These are phyloP conservation scores for Margaritispora aquatica DNA, from an alignment of 495 filamentous ascomycete genomes.

Conservation along the genomic window DNA sequence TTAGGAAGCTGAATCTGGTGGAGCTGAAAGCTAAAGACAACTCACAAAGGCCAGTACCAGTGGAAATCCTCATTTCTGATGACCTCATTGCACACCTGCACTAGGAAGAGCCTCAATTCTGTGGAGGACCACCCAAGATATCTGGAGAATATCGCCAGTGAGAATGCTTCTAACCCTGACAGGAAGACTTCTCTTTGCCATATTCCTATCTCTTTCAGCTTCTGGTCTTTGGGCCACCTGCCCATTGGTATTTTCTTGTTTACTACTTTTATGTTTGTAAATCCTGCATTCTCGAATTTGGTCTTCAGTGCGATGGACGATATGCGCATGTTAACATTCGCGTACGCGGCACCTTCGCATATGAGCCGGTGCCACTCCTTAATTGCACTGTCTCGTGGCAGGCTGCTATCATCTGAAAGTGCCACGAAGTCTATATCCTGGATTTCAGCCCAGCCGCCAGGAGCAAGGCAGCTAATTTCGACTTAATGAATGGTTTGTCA, in stretches of 20 bases:
- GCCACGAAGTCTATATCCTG: background rate
- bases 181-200: slow-evolving; percentile 9
- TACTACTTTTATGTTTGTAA: slow-evolving; percentile 23
- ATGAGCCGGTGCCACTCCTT: background rate
- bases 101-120: background rate
- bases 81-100: background rate
- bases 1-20: background rate
- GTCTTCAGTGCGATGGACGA: background rate
- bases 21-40: background rate
- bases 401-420: background rate
- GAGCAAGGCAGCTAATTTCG: background rate
- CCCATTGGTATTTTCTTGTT: slow-evolving; percentile 41
- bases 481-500: background rate
- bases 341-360: background rate
- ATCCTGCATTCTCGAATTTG: background rate
- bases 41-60: background rate
- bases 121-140: background rate
- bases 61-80: background rate
- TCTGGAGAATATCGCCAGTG: background rate
- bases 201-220: slow-evolving; percentile 34
- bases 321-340: background rate
- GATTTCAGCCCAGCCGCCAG: background rate
- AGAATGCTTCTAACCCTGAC: background rate
- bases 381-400: background rate
- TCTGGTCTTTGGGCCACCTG: slow-evolving; percentile 41